Evolutionary conservation across 2,329 filamentous ascomycete species (phyloP).

Genomic region (Aspergillus luchuensis): DNA sequence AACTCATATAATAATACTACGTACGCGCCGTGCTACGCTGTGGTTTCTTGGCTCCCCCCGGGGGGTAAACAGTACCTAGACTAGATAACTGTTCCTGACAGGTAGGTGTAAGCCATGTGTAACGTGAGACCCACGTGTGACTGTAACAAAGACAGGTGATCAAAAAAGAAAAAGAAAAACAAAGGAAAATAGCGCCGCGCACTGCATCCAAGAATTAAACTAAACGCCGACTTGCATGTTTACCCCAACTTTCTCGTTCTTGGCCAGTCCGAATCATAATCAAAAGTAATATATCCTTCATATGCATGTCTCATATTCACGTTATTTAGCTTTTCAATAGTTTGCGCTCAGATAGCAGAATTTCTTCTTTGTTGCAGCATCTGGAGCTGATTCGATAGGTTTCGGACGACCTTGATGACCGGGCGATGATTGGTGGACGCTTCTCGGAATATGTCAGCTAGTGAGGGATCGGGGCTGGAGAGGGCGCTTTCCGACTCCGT

Average conservation of each 20-base stretch:
- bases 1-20: neutral
- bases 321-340: neutral
- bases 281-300: neutral
- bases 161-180: too few species aligned
- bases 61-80: too few species aligned
- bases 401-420: constrained; percentile 29
- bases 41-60: neutral
- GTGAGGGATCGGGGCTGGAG: neutral
- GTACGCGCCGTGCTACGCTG: neutral
- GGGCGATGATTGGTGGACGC: constrained; percentile 32
- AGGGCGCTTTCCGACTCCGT: neutral
- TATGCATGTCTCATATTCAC: neutral
- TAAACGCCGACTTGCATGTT: too few species aligned
- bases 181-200: too few species aligned
- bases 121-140: neutral
- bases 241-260: neutral
- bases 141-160: neutral
- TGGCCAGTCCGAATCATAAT: too few species aligned
- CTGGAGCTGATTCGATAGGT: constrained; percentile 28
- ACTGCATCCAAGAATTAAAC: too few species aligned
- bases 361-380: constrained; percentile 20
- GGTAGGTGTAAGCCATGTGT: neutral
- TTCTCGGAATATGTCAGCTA: constrained; percentile 24
- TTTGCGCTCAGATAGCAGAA: neutral
- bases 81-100: neutral